Evolutionary conservation across 2,329 filamentous ascomycete genomes (phyloP).

Genomic region (Pseudogymnoascus sp.): DNA sequence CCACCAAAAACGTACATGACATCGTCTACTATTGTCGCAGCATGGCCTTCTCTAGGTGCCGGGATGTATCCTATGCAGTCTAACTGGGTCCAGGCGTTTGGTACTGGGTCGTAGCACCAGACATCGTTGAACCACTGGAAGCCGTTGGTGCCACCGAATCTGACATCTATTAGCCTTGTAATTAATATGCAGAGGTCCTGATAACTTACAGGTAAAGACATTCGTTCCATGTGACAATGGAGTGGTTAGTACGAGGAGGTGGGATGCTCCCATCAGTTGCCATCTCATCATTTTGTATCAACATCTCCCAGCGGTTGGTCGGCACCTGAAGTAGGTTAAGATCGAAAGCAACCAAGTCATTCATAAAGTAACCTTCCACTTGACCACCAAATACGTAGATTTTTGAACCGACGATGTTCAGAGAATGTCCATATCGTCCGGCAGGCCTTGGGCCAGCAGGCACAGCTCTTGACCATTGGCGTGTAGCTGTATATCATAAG

Average conservation of each 20-base stretch:
- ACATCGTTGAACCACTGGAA: conserved; percentile 98
- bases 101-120: conserved; percentile 84
- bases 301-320: conserved; percentile 87
- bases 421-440: conserved; percentile 88
- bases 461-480: conserved; percentile 93
- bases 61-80: conserved; percentile 98
- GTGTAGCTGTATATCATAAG: conserved; percentile 61
- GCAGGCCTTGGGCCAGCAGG: conserved; percentile 80
- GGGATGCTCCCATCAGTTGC: conserved; percentile 62
- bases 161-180: conserved; percentile 33
- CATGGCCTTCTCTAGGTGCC: conserved; percentile 86
- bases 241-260: conserved; percentile 89
- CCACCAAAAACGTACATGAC: conserved; percentile 99
- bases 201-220: conserved; percentile 79
- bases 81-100: conserved; percentile 78
- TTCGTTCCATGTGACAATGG: conserved; percentile 85
- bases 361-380: conserved; percentile 97
- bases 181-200: background rate
- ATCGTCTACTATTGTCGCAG: conserved; percentile 86
- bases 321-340: conserved; percentile 89
- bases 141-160: conserved; percentile 96
- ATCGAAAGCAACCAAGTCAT: conserved; percentile 91
- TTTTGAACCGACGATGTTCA: conserved; percentile 95
- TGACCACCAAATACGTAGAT: conserved; percentile 97
- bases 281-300: conserved; percentile 63